Conservation (phyloP, 257 asterid species). For the Parsonsia alboflavescens region DNA sequence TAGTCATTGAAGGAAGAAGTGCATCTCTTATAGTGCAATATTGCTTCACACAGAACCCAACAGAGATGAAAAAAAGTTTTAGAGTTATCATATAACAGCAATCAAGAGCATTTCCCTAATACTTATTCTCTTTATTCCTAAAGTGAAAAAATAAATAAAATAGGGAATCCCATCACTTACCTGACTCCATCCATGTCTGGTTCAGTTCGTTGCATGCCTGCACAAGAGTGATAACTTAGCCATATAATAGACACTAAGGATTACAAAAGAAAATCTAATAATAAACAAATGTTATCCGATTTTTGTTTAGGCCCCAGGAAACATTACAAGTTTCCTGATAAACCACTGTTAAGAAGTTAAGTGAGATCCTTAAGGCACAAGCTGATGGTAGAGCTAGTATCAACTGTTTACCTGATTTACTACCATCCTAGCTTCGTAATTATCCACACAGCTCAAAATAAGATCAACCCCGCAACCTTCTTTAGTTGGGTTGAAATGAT, state of each 20-base stretch:
- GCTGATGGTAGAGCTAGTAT: conserved; percentile 7
- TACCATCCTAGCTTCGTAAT: conserved; percentile 99
- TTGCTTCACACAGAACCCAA: background rate
- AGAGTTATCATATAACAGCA: background rate
- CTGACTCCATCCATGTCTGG: conserved; percentile 99
- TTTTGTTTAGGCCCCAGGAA: conserved; percentile 2
- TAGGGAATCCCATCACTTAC: conserved; percentile 27
- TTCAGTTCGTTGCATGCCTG: conserved; percentile 96
- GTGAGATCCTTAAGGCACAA: background rate
- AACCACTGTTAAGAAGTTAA: background rate
- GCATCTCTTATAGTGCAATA: background rate
- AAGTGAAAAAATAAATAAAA: background rate
- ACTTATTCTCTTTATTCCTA: background rate
- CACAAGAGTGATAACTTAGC: conserved; percentile 19
- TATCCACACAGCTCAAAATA: conserved; percentile 93
- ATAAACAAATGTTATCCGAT: too few species aligned
- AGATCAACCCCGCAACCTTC: conserved; percentile 89
- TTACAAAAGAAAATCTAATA: background rate
- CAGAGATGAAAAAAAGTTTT: background rate
- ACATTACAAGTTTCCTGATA: conserved; percentile 1
- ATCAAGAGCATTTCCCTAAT: background rate
- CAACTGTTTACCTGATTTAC: conserved; percentile 78
- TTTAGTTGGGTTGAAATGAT: conserved; percentile 57
- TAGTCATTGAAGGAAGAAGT: background rate
- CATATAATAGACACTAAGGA: background rate